Base-by-base conservation (phyloP, 257 asterid genomes). In the Fraxinus anomala region DNA sequence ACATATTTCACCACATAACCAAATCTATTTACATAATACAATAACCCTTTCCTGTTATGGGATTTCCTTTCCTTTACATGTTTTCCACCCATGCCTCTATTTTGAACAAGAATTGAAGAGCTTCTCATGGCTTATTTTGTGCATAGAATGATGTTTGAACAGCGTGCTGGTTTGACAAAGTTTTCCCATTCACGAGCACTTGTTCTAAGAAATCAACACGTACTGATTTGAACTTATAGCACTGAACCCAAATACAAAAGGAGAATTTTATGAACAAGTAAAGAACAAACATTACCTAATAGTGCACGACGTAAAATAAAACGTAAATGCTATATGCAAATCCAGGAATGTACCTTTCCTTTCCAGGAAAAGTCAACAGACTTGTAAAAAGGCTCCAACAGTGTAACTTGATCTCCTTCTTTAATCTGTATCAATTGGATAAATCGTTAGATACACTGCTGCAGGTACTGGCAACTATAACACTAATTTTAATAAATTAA, bases 201-300 rank as follows among this genome's bases (percentile, higher is more conserved):
- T 95, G 99, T 80, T 93, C 94, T 85, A 92, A 66, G 88, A 89
- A 92, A 77, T 95, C 98, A 21, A 91, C 89, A 6, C 99, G 96
- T 42, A 93, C 91, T 21, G 97, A 90, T 80, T 88, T 89, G 88
- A 93, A 91, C 86, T 88, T 89, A 80, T 95, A 93, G 28, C n/a
- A 73, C 98, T 95, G 90, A 40, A 72, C 77, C 84, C 80, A 79
- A 73, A 65, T 56, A 56, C 76, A 61, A 21, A 77, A 66, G 10
- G 70, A 59, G 56, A 69, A 59, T 19, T 47, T 63, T 31, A 72
- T 68, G 59, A 49, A 49, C 65, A 26, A 26, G 21, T 39, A 74
- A 42, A 34, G 39, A 44, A 76, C 21, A 24, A 3, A 37, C 19
- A 26, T 39, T 42, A 42, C 24, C 37, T 39, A 76, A 26, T 65